Base-by-base conservation (phyloP, 257 asterid genomes). In the Solanum chmielewskii region DNA sequence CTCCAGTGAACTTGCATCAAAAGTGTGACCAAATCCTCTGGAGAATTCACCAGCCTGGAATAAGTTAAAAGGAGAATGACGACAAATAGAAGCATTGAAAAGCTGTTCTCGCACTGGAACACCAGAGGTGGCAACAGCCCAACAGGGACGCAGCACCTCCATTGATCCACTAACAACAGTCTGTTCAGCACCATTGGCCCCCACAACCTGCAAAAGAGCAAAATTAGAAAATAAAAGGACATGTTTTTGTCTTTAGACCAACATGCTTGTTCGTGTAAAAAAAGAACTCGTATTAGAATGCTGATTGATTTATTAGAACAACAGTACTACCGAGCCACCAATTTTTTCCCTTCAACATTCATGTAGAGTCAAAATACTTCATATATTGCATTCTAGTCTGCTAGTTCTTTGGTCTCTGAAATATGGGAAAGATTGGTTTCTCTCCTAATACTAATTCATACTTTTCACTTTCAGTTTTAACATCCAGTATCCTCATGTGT, bases 61-160 rank as follows among this genome's bases (percentile, higher is more conserved):
- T 78, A 95, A 90, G 91, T 96, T 95, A 89, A 96, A 94, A 85
- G 98, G 98, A 90, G 97, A 42, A 84, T 95, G 98, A 89, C 94
- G 99, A 89, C 99, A 97, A 75, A 97, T 95, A 66, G 99, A 96
- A 86, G 98, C 99, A 92, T 97, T 97, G 85, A 97, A 96, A 83
- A 97, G 98, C 86, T 96, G 99, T 89, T 97, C 99, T 60, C 98
- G 93, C 20, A 97, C 94, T 6, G 99, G 99, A 27, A 97, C 98
- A 27, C 99, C 99, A 85, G 99, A 96, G 74, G 99, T 97, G 80
- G 99, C 99, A 88, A 97, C 91, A 85, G 99, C 99, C 98, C 98
- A 97, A 90, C 99, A 96, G 75, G 99, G 99, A 16, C 98, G 98
- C 87, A 96, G 89, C 74, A 97, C 98, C 90, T 95, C 98, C 95